Evolutionary conservation across 768 basidiomycete species (phyloP).

Genomic region (Leccinellum rugosiceps): DNA sequence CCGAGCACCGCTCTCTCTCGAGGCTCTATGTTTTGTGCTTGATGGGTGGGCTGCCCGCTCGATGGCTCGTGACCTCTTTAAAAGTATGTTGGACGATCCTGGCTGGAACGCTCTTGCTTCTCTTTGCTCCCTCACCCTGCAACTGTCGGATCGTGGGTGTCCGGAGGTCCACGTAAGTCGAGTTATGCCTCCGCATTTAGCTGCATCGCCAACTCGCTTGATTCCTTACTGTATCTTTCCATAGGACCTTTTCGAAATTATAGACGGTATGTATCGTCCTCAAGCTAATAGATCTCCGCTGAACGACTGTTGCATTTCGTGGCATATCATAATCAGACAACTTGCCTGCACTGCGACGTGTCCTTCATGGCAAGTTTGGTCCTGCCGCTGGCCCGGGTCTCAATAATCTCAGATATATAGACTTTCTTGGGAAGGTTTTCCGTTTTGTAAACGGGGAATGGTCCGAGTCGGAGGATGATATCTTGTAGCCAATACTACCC

Average conservation of each 20-base stretch:
- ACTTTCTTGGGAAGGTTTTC: neutral
- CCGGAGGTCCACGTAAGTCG: neutral
- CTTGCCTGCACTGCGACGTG: neutral
- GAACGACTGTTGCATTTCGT: neutral
- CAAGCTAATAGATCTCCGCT: neutral
- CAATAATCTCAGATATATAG: neutral
- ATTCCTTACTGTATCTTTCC: neutral
- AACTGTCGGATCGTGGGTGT: neutral
- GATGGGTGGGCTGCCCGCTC: neutral
- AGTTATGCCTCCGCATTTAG: neutral
- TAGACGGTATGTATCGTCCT: neutral
- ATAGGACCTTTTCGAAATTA: neutral
- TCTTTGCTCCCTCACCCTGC: neutral
- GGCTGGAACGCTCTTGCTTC: neutral
- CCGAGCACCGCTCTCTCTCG: neutral
- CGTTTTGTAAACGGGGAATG: neutral
- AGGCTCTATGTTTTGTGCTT: neutral
- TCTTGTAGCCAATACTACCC: neutral
- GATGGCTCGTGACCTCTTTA: neutral
- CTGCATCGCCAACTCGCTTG: neutral
- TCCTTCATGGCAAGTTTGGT: neutral
- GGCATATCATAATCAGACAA: neutral
- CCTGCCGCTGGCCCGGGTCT: neutral
- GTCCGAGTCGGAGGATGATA: neutral
- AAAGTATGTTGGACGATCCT: neutral